Base-by-base conservation (phyloP, 306 rosid genomes). In the Quercus parvula region DNA sequence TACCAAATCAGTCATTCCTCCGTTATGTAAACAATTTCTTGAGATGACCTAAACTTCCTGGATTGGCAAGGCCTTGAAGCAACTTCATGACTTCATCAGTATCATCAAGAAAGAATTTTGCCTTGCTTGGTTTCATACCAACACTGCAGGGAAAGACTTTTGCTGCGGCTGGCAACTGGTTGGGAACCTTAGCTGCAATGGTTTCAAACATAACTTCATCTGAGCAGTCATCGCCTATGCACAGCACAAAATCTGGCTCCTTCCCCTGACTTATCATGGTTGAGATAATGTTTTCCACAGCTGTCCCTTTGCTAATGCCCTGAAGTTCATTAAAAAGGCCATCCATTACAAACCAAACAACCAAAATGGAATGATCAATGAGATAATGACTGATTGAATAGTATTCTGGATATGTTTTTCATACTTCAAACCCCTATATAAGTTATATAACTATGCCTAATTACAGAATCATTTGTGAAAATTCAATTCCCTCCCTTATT, bases 271-370 rank as follows among this genome's bases (percentile, higher is more conserved):
- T 89, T 38, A 78, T 10, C 92, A 89, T 85, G 6, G 52, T 78
- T 71, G 92, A 88, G 70, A 91, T 86, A 33, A 91, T 85, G 46
- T 84, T 87, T 70, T 86, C 89, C 67, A 91, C 97, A 56, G 82
- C 94, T 68, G 71, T 80, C 2, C 97, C 97, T 77, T 91, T 91
- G 90, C 86, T 91, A 78, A 91, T 90, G 74, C 93, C 94, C 97
- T 91, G 86, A 67, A 83, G 44, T 49, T 25, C 86, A 71, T 7
- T 17, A 68, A 28, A 71, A 57, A 33, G 57, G 1, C 14, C 66
- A 56, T 38, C 56, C 46, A 71, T 49, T 38, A 57, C 31, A 59
- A 49, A 64, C 28, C 76, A 31, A 1, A 10, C 24, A 67, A 67
- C 18, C 49, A 19, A 15, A n/a, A 28, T 17, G 25, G 25, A 20